Evolutionary conservation across 495 filamentous ascomycete genomes (phyloP).

Genomic region (Friedmanniomyces simplex): DNA sequence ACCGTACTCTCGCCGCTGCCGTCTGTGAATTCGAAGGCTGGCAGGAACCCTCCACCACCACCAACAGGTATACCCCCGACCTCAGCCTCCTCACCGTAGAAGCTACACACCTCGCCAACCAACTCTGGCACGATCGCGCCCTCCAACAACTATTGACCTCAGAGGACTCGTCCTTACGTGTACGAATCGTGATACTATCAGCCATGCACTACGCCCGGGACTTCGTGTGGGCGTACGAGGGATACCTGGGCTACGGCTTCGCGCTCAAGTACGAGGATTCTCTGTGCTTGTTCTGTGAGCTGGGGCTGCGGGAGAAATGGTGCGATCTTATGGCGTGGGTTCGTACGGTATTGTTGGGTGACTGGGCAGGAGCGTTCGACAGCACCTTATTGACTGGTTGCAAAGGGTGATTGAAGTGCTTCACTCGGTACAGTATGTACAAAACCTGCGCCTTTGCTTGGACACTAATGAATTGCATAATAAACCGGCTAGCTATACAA

Average conservation of each 20-base stretch:
- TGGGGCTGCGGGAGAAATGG: background rate
- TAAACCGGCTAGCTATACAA: no score
- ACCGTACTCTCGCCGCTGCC: background rate
- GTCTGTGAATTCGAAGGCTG: background rate
- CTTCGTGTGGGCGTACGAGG: background rate
- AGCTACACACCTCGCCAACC: background rate
- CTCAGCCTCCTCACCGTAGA: background rate
- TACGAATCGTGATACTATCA: no score
- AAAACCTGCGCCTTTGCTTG: no score
- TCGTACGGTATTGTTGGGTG: background rate
- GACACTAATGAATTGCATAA: no score
- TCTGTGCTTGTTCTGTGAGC: background rate
- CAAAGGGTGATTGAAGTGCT: no score
- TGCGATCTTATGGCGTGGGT: background rate
- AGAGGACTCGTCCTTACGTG: no score
- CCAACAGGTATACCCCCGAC: background rate
- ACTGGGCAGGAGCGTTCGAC: background rate
- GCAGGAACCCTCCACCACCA: background rate
- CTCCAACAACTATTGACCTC: no score
- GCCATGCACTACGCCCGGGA: no score
- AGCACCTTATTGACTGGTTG: no score
- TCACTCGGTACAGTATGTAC: no score
- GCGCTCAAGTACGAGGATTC: background rate
- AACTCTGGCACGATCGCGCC: no score
- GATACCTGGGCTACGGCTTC: background rate